Base-by-base conservation (phyloP, 2,329 filamentous ascomycete species). In the Claviceps capensis region DNA sequence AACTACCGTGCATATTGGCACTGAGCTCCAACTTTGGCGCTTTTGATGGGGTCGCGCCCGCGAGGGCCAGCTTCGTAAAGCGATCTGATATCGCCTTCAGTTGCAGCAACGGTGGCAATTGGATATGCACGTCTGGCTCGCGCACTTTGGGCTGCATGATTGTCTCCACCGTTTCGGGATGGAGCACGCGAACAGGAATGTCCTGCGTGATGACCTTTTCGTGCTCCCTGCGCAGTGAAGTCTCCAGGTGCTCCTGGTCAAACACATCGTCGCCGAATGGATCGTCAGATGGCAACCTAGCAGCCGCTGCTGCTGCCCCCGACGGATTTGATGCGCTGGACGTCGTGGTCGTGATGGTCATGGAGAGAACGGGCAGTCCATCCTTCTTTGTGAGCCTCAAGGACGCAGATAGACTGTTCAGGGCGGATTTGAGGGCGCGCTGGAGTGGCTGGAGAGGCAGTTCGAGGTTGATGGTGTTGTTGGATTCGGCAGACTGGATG, bases 401-500 rank as follows among this genome's bases (percentile, higher is more conserved):
- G 14, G 85, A 86, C 51, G 90, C 88, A 17, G 87, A 85, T 17
- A 84, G 82, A 60, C 87, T 88, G 63, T 87, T 84, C 50, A 86
- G 73, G 45, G 91, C 91, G 38, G 90, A 96, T 61, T 85, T 88
- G 53, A 98, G 81, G n/a, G 93, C 93, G 54, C 90, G 85, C 62
- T 93, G 87, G 22, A 98, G 81, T 2, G 87, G 84, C 14, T 81
- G 78, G n/a, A 97, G 81, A 26, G 93, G 89, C 1, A 98, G 80
- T 70, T 98, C 93, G 57, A 98, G 83, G 69, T 98, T 96, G 70
- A 98, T 96, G 50, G 89, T 87, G 69, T 95, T 95, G 67, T 81
- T 76, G 41, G 74, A 73, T 47, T 89, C 85, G 49, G 86, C 86
- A 48, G 90, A 95, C 66, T 95, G 85, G 59, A 97, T 83, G 51